Conservation (phyloP, 495 filamentous ascomycete genomes). For the Aspergillus sclerotioniger region DNA sequence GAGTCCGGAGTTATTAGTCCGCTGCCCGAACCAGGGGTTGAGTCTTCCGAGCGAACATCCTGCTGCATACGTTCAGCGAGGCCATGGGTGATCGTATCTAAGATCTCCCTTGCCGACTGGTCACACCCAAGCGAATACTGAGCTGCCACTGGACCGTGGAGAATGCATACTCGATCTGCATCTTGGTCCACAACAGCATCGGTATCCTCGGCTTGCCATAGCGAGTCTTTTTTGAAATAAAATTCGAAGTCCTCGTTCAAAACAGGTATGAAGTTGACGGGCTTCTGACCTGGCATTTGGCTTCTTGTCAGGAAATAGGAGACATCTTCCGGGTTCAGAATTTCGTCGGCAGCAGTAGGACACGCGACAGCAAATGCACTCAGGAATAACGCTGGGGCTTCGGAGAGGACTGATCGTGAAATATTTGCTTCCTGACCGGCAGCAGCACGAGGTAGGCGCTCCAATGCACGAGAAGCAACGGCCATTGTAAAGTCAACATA, state of each 20-base stretch:
- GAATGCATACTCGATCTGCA: conserved; percentile 35
- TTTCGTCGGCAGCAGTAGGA: conserved; percentile 20
- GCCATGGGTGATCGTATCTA: conserved; percentile 25
- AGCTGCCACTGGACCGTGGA: conserved; percentile 42
- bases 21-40: conserved; percentile 1
- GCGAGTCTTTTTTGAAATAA: conserved; percentile 46
- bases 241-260: conserved; percentile 42
- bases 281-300: conserved; percentile 30
- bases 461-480: conserved; percentile 28
- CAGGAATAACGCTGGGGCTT: conserved; percentile 17
- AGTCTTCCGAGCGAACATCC: neutral
- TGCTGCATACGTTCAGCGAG: conserved; percentile 18
- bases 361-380: conserved; percentile 14
- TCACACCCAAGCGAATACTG: conserved; percentile 26
- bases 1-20: conserved; percentile 13
- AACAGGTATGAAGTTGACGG: conserved; percentile 38
- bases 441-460: conserved; percentile 14
- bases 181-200: conserved; percentile 39
- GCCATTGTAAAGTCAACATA: conserved; percentile 27
- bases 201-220: conserved; percentile 45
- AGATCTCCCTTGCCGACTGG: conserved; percentile 30
- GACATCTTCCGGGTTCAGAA: conserved; percentile 33
- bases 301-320: conserved; percentile 31
- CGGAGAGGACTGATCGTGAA: neutral
- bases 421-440: neutral